These are phyloP conservation scores for Penicillium ochrochloron DNA, from an alignment of 495 filamentous ascomycete genomes.

Conservation along the genomic window DNA sequence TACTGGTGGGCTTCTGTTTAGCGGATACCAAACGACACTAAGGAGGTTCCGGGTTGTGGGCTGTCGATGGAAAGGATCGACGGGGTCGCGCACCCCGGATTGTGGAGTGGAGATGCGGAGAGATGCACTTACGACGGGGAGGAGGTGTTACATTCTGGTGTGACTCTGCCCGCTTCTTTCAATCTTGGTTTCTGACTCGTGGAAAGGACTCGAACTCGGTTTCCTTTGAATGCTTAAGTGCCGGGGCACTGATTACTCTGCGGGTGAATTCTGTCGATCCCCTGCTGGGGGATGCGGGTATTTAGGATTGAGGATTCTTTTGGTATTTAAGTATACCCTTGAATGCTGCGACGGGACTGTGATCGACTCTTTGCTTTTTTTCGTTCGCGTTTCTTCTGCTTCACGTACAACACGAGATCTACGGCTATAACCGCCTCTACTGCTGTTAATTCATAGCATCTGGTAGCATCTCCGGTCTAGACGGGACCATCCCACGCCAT, in stretches of 20 bases:
- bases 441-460: background rate
- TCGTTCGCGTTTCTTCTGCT: background rate
- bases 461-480: background rate
- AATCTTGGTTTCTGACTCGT: background rate
- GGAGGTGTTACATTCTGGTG: constrained; percentile 17
- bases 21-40: background rate
- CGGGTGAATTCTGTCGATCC: constrained; percentile 5
- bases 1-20: background rate
- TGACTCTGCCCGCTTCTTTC: constrained; percentile 8
- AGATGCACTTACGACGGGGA: too few species aligned
- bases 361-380: background rate
- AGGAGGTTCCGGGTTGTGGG: background rate
- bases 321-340: background rate
- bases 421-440: background rate
- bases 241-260: background rate
- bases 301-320: background rate
- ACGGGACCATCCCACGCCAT: constrained; percentile 20
- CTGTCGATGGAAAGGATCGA: constrained; percentile 1
- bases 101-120: constrained; percentile 16
- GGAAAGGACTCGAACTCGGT: background rate
- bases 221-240: background rate
- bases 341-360: background rate
- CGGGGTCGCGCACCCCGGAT: constrained; percentile 14
- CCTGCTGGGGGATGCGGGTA: background rate
- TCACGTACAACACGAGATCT: too few species aligned